Base-by-base conservation (phyloP, 768 basidiomycete genomes). In the Phlebiopsis flavidoalba region DNA sequence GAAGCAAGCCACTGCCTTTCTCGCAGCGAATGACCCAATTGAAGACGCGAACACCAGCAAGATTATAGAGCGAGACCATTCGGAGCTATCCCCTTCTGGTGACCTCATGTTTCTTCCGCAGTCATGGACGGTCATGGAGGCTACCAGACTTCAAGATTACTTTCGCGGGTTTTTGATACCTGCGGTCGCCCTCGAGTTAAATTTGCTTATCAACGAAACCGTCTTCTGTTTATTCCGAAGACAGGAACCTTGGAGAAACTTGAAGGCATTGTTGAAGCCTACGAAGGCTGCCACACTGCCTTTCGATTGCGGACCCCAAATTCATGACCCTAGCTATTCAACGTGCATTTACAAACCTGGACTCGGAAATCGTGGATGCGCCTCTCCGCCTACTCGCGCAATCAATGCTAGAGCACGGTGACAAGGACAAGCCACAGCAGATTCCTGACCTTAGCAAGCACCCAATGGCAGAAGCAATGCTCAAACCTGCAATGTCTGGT, bases 21-120 rank as follows among this genome's bases (percentile, higher is more conserved):
- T 98, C 37, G 78, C 91, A 0, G 89, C 93, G 3, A 99, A 99
- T 69, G 84, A 89, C 61, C 92, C 94, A 8, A 86, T 97, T 55
- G 97, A 99, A 73, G 97, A 99, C 70, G 86, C 93, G 24, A 82
- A 87, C 64, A 83, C 90, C 3, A 80, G 81, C 61, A 84, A 86
- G 59, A 76, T 94, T 63, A 75, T 96, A 53, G 71, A 81, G 64
- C 79, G 86, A 43, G 85, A 90, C 67, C 75, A 75, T 3, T 75
- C 81, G n/a, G 83, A 87, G 64, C 77, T 81, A 10, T 78, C 82
- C 3, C 77, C 77, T 0, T 80, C 83, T 1, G 88, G 89, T 14
- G 91, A 92, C 67, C 81, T 89, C 61, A 77, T 93, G 47, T 90
- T 96, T 73, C 95, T 93, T 67, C 77, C 92, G 1, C 86, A 96